Conservation (phyloP, 352 stramenopile species). For the Globisporangium carolinianum region DNA sequence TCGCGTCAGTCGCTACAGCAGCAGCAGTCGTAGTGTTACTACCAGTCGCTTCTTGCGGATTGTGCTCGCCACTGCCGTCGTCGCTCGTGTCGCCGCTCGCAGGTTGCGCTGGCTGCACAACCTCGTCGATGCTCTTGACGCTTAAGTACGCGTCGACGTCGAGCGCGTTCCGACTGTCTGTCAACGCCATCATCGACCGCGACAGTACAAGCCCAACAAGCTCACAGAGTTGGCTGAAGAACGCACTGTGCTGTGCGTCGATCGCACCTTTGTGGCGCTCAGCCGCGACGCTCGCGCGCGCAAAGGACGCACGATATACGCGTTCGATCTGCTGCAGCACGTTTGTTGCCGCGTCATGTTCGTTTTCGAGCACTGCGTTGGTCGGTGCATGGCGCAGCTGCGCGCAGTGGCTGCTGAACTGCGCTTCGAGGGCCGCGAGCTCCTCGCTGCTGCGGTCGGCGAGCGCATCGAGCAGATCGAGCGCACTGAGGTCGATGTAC, state of each 20-base stretch:
- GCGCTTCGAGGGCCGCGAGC: constrained; percentile 32
- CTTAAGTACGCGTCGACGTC: constrained; percentile 52
- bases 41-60: no score
- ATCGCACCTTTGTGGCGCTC: constrained; percentile 47
- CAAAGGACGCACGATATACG: constrained; percentile 74
- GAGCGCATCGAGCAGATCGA: constrained; percentile 68
- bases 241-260: constrained; percentile 33
- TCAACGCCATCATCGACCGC: not conserved
- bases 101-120: constrained; percentile 13
- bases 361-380: constrained; percentile 37
- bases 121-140: constrained; percentile 34
- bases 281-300: constrained; percentile 30
- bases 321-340: constrained; percentile 66
- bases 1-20: not conserved
- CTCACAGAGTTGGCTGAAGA: constrained; percentile 34
- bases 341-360: constrained; percentile 43
- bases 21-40: not conserved
- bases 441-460: constrained; percentile 64
- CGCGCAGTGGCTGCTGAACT: constrained; percentile 40
- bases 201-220: constrained; percentile 31
- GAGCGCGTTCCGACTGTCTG: constrained; percentile 9
- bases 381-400: constrained; percentile 71
- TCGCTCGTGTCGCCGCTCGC: not conserved
- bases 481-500: constrained; percentile 61
- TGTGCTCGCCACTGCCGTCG: not conserved